phyloP scores from a whole-genome alignment of 768 basidiomycete species.

The Calocera viscosa region DNA sequence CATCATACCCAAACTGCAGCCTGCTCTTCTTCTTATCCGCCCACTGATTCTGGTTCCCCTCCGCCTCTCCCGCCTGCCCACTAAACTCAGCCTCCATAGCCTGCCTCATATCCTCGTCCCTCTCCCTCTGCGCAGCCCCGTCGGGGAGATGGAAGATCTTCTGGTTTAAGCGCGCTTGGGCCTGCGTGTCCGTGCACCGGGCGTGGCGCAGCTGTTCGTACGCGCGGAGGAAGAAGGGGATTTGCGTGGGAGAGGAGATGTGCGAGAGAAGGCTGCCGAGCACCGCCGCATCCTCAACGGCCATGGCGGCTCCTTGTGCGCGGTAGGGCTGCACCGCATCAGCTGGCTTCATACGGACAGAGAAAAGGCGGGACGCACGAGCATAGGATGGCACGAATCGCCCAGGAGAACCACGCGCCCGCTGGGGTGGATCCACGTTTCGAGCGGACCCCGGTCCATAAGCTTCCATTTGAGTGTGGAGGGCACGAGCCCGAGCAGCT shows the following conservation, averaged over 20 bases:
- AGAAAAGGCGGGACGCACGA: constrained; percentile 17
- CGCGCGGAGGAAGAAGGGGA: constrained; percentile 36
- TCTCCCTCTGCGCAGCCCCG: constrained; percentile 38
- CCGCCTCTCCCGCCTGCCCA: constrained; percentile 17
- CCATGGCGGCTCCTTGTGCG: constrained; percentile 43
- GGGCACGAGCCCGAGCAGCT: constrained; percentile 36
- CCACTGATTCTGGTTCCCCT: constrained; percentile 43
- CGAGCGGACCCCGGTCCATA: constrained; percentile 38
- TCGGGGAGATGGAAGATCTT: constrained; percentile 45
- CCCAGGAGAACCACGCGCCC: constrained; percentile 38
- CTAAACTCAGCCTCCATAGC: constrained; percentile 32
- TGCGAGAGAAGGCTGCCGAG: constrained; percentile 42
- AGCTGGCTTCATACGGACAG: neutral
- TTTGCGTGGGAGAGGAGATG: constrained; percentile 33
- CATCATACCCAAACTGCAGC: constrained; percentile 33
- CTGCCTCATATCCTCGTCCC: constrained; percentile 40
- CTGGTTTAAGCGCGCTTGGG: constrained; percentile 39
- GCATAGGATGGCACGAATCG: constrained; percentile 48
- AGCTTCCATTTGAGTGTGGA: constrained; percentile 38
- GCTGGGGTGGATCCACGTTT: constrained; percentile 37
- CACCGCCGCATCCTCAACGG: constrained; percentile 35
- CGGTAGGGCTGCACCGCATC: constrained; percentile 31
- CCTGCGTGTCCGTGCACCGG: constrained; percentile 41
- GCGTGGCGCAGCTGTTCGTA: constrained; percentile 42
- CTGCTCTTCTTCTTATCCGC: constrained; percentile 41